Evolutionary conservation across 495 filamentous ascomycete genomes (phyloP).

Genomic region (Trichoderma virens): DNA sequence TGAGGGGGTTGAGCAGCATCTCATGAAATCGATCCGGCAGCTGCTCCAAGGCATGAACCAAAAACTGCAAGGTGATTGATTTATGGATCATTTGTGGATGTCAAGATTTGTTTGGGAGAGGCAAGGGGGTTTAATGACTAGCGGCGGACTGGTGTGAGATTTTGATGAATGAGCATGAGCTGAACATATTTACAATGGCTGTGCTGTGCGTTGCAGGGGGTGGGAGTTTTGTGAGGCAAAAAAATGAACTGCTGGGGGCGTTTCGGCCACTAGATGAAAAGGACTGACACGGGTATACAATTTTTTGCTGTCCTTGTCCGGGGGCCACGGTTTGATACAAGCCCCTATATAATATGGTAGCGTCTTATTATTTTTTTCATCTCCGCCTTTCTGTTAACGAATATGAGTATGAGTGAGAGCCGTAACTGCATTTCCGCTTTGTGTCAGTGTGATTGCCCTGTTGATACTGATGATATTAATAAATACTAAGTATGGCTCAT

Average conservation of each 20-base stretch:
- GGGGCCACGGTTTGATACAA: not conserved
- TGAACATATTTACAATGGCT: not conserved
- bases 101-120: too few species aligned
- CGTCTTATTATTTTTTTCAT: not conserved
- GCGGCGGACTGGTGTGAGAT: not conserved
- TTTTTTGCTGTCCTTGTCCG: not conserved
- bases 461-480: too few species aligned
- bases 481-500: too few species aligned
- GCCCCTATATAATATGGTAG: not conserved
- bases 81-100: too few species aligned
- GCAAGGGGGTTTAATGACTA: too few species aligned
- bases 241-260: not conserved
- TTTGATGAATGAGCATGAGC: not conserved
- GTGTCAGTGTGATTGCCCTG: too few species aligned
- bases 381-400: not conserved
- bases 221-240: not conserved
- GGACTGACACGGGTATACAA: not conserved
- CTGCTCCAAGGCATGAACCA: conserved; percentile 2
- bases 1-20: not conserved
- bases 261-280: not conserved
- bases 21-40: conserved; percentile 3
- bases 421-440: not conserved
- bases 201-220: not conserved
- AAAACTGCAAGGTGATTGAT: not conserved
- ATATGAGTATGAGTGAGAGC: not conserved